A percentile compares a stretch with the other conserved stretches of the same genome.
Evolutionary conservation across 306 rosid genomes (phyloP).

Genomic region (Malus sylvestris): DNA sequence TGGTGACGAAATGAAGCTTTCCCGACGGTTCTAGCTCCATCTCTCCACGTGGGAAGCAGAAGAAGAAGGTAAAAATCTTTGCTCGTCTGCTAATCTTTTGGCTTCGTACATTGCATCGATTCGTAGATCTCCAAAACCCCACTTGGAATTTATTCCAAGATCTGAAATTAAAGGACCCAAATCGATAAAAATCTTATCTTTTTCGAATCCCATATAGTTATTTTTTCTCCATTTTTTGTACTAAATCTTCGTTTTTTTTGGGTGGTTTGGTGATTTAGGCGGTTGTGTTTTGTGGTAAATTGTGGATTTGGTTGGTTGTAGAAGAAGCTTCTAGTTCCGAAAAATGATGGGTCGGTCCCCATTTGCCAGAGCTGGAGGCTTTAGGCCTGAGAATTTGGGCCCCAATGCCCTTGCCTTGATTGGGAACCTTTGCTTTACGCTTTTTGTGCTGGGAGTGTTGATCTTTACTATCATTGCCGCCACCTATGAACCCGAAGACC

Average conservation of each 20-base stretch:
- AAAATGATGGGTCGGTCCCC: conserved; percentile 54
- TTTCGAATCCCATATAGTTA: background rate
- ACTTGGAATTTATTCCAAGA: conserved; percentile 27
- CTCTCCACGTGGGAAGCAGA: background rate
- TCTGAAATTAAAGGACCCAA: background rate
- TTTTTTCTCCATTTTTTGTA: background rate
- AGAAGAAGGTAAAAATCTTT: background rate
- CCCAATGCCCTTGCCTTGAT: conserved; percentile 76
- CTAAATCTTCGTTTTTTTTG: background rate
- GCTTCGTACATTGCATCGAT: background rate
- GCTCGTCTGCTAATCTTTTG: background rate
- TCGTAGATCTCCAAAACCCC: conserved; percentile 25
- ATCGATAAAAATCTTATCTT: background rate
- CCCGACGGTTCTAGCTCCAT: conserved; percentile 11
- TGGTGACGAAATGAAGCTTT: background rate
- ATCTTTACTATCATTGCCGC: conserved; percentile 92
- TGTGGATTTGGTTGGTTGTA: background rate
- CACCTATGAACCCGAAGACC: conserved; percentile 95
- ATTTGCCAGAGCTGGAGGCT: conserved; percentile 52
- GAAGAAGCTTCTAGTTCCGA: conserved; percentile 12
- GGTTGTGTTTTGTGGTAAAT: background rate
- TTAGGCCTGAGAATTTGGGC: conserved; percentile 84
- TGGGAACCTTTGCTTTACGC: conserved; percentile 81
- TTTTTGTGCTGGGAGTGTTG: conserved; percentile 80
- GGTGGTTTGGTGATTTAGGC: conserved; percentile 37